phyloP scores from a whole-genome alignment of 257 asterid species.

The Catharanthus roseus region DNA sequence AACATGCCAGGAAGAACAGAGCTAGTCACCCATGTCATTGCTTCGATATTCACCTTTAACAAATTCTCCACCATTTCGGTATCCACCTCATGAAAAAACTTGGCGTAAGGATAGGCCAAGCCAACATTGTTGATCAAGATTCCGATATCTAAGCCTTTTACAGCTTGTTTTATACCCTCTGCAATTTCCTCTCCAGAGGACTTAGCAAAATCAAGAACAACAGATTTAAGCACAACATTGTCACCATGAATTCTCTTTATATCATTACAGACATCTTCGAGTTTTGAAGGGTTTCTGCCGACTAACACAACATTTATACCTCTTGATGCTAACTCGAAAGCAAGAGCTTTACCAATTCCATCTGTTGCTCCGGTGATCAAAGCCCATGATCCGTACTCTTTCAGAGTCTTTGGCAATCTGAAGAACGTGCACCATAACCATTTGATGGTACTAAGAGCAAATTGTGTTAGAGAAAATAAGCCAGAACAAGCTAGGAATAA shows the following conservation, averaged over 20 bases:
- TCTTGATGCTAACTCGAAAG: constrained; percentile 16
- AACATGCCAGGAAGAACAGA: constrained; percentile 51
- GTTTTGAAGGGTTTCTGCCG: constrained; percentile 20
- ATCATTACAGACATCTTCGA: neutral
- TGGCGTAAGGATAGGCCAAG: constrained; percentile 58
- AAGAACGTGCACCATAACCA: constrained; percentile 13
- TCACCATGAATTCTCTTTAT: neutral
- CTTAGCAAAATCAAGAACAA: constrained; percentile 12
- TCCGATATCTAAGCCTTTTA: constrained; percentile 59
- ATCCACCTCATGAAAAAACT: constrained; percentile 65
- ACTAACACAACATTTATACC: constrained; percentile 18
- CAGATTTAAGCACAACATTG: constrained; percentile 1
- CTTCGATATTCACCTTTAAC: constrained; percentile 57
- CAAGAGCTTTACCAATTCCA: constrained; percentile 23
- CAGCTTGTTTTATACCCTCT: constrained; percentile 9
- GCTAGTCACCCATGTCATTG: constrained; percentile 44
- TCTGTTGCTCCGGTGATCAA: constrained; percentile 24
- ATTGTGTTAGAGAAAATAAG: constrained; percentile 9
- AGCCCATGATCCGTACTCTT: constrained; percentile 22
- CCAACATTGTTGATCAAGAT: constrained; percentile 78
- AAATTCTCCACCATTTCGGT: constrained; percentile 44
- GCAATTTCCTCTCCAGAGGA: neutral
- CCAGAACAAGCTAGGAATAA: constrained; percentile 9
- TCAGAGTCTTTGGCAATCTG: constrained; percentile 18
- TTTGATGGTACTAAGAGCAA: constrained; percentile 1